Evolutionary conservation across 2,329 filamentous ascomycete genomes (phyloP).

Genomic region (Orbilia blumenaviensis): DNA sequence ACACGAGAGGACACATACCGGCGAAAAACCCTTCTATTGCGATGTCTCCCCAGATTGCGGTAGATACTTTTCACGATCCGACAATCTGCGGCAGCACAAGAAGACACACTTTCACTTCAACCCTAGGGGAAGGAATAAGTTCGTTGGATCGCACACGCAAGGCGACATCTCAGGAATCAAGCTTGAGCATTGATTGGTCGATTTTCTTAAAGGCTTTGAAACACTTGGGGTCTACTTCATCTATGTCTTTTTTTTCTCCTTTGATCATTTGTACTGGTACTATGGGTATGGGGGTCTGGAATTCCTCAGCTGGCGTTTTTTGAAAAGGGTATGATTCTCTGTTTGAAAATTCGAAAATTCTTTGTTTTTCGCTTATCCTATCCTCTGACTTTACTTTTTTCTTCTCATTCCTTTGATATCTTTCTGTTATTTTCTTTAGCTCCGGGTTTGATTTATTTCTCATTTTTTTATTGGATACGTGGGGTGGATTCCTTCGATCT

Average conservation of each 20-base stretch:
- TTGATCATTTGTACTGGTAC: neutral
- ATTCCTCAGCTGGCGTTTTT: constrained; percentile 53
- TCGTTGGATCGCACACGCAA: constrained; percentile 26
- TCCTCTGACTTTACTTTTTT: neutral
- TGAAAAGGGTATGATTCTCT: constrained; percentile 39
- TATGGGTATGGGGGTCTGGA: constrained; percentile 46
- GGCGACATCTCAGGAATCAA: constrained; percentile 15
- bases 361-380: neutral
- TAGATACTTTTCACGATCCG: constrained; percentile 56
- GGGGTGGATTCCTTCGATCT: constrained; percentile 47
- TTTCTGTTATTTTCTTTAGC: constrained; percentile 18
- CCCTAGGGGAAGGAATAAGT: constrained; percentile 49
- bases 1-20: constrained; percentile 57
- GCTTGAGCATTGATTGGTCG: constrained; percentile 9
- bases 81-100: constrained; percentile 56
- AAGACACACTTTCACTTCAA: constrained; percentile 56
- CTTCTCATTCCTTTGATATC: neutral
- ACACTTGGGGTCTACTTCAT: constrained; percentile 1
- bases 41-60: constrained; percentile 52
- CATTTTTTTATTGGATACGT: constrained; percentile 38
- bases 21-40: constrained; percentile 56
- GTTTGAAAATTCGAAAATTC: constrained; percentile 9
- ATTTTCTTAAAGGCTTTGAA: too few relatives aligned
- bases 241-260: neutral
- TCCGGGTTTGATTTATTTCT: constrained; percentile 23